Conservation (phyloP, 768 basidiomycete genomes). For the Cubamyces lactineus region DNA sequence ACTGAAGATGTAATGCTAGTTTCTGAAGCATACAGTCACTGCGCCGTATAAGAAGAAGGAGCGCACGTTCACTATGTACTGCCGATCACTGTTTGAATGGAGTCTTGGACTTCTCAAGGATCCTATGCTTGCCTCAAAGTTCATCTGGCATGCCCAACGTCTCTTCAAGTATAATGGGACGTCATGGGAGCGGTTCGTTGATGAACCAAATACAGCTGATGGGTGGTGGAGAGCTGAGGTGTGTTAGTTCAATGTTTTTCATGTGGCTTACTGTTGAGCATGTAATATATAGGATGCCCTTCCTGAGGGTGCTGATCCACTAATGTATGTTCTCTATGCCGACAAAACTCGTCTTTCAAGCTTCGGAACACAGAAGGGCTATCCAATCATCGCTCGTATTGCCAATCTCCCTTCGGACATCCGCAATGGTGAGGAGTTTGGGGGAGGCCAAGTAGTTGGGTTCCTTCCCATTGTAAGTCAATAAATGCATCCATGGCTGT, state of each 20-base stretch:
- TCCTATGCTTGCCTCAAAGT: no score
- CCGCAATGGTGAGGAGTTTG: constrained; percentile 24
- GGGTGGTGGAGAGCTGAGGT: constrained; percentile 44
- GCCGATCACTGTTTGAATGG: constrained; percentile 35
- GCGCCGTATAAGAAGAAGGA: no score
- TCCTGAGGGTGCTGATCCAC: constrained; percentile 11
- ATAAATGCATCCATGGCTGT: constrained; percentile 21
- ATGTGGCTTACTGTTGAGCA: background rate
- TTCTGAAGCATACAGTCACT: no score
- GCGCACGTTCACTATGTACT: no score
- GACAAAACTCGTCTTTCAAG: constrained; percentile 29
- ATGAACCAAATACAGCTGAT: constrained; percentile 45
- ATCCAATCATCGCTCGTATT: constrained; percentile 24
- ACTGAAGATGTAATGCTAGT: no score
- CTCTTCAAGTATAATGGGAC: constrained; percentile 35
- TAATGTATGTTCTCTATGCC: constrained; percentile 26
- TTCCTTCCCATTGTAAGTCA: no score
- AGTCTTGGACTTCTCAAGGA: no score
- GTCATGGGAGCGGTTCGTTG: constrained; percentile 34
- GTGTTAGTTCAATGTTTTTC: background rate
- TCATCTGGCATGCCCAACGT: no score
- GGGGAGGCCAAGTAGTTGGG: constrained; percentile 18
- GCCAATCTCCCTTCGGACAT: constrained; percentile 27
- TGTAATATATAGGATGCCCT: background rate
- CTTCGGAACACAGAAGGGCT: no score